A percentile compares a stretch with the other conserved stretches of the same genome.
Conservation (phyloP, 192 early-diverging fungal genomes). For the Backusella australiensis region DNA sequence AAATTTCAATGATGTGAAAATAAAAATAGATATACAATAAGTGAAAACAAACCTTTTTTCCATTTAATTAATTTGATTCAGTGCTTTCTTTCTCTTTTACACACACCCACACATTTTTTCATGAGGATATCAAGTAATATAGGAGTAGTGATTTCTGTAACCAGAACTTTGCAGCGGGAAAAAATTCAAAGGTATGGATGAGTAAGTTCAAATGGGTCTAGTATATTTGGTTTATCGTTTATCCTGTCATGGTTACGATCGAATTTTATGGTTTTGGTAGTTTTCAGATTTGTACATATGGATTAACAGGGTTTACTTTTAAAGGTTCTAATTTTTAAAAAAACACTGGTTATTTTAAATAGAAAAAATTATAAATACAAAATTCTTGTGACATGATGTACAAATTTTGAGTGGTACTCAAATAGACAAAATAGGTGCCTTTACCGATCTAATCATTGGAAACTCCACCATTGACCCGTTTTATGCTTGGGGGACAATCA, state of each 20-base stretch:
- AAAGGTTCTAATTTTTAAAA: neutral
- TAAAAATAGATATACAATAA: constrained; percentile 5
- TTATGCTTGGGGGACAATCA: neutral
- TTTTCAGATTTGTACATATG: neutral
- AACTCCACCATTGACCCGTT: neutral
- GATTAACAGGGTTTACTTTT: neutral
- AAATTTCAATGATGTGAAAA: neutral
- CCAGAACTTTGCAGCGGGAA: constrained; percentile 1
- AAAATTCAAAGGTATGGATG: neutral
- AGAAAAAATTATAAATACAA: neutral
- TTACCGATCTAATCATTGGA: neutral
- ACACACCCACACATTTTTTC: neutral
- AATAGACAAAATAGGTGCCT: neutral
- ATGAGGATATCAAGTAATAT: constrained; percentile 3
- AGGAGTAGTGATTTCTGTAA: constrained; percentile 6
- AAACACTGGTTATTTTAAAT: neutral
- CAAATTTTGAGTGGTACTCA: neutral
- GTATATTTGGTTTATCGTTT: constrained; percentile 2
- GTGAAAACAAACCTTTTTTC: neutral
- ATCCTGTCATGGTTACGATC: constrained; percentile 1
- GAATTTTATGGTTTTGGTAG: neutral
- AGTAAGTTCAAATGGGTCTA: neutral
- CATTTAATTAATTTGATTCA: neutral
- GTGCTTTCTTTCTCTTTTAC: neutral
- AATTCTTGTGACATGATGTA: neutral